Evolutionary conservation across 257 asterid species (phyloP), one percentile per base, ranked within the genome.

Genomic region (Vinca minor): DNA sequence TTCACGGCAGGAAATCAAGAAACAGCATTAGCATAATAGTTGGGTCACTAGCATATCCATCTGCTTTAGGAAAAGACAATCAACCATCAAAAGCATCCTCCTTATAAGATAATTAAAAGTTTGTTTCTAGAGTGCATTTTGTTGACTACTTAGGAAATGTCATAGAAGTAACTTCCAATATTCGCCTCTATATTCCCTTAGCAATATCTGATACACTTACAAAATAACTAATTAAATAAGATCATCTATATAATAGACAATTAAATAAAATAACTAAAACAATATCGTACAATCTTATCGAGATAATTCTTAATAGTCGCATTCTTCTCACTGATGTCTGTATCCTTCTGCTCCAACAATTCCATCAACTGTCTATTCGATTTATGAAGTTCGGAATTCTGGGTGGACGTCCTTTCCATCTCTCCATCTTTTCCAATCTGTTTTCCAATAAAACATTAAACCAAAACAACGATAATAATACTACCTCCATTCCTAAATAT

Each of bases 341-440:
- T 59, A 54, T 93, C 97, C 77, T 82, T 89, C 69, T 78, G 85
- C 83, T 84, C 96, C 80, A 89, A 53, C 72, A 89, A 67, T 42
- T 89, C 97, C 86, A 89, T 81, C 87, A 93, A 66, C 71, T 93
- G 94, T 75, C 95, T 85, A 80, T 89, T 93, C 1, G 96, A 85
- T 74, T 81, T 85, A 73, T 82, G 95, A 21, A 81, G 79, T 70
- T 93, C 97, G 3, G 85, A 71, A 3, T 79, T 78, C 71, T 85
- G 97, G 71, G 81, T 71, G 12, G 76, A 67, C 76, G 85, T 70
- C 78, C 96, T 78, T 73, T 89, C 96, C 57, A 87, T 78, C 75
- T 80, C 94, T 69, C 98, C 95, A 74, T 83, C 94, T 48, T 83
- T 92, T 42, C 80, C 95, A 49, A 73, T 75, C 98, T 92, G 45